Evolutionary conservation across 441 rosid genomes (phyloP).

Genomic region (Bruguiera hainesii): DNA sequence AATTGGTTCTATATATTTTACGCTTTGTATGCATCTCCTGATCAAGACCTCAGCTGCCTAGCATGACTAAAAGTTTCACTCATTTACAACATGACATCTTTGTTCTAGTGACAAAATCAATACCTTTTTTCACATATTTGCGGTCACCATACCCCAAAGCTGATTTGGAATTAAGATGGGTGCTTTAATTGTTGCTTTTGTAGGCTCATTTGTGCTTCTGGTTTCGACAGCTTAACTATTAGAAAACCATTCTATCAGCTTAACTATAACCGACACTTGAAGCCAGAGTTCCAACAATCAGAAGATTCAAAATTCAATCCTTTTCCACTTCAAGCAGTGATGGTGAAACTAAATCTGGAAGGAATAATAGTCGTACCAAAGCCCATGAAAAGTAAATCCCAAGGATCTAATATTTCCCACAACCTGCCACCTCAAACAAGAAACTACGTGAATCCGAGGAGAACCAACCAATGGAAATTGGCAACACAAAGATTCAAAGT

Average conservation of each 20-base stretch:
- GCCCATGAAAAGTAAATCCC: not conserved
- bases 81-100: not conserved
- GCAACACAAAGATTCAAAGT: not conserved
- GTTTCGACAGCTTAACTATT: not conserved
- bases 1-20: not conserved
- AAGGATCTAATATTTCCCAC: constrained; percentile 5
- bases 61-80: not conserved
- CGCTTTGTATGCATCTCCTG: not conserved
- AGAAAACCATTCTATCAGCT: not conserved
- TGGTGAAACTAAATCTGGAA: not conserved
- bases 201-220: not conserved
- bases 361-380: not conserved
- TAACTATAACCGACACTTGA: not conserved
- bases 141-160: not conserved
- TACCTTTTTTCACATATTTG: not conserved
- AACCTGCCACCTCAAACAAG: not conserved
- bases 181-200: not conserved
- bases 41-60: not conserved
- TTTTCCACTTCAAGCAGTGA: not conserved
- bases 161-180: not conserved
- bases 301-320: not conserved
- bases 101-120: not conserved
- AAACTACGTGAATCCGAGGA: no score
- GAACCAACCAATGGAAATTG: not conserved
- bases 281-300: not conserved